Percentiles rank a stretch among this genome's conserved stretches.
These are phyloP conservation scores for Fraxinus angustifolia DNA, from an alignment of 305 asterid species.

Conservation along the genomic window DNA sequence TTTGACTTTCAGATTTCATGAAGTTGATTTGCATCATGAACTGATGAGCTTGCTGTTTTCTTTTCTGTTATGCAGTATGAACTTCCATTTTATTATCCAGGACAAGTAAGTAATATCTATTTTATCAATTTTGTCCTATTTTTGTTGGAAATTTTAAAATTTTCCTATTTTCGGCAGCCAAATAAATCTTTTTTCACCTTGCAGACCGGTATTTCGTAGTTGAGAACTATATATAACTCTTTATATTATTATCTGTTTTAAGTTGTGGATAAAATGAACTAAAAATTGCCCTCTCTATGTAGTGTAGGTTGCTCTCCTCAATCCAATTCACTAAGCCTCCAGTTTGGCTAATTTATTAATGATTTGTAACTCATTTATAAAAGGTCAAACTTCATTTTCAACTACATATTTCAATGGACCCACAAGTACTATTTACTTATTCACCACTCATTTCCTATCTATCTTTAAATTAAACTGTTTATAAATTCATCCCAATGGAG, in stretches of 20 bases:
- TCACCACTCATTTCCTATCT: background rate
- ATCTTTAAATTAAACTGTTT: background rate
- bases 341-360: background rate
- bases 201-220: background rate
- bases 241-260: slow-evolving; percentile 10
- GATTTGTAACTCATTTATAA: background rate
- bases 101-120: slow-evolving; percentile 63
- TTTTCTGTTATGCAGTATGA: slow-evolving; percentile 69
- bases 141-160: background rate
- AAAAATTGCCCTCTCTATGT: background rate
- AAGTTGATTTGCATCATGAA: slow-evolving; percentile 4
- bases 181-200: background rate
- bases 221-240: background rate
- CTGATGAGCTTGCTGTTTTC: slow-evolving; percentile 27
- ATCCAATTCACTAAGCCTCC: background rate
- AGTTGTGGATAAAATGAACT: background rate
- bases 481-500: background rate
- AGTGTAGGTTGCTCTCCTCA: background rate
- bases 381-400: background rate
- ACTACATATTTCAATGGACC: background rate
- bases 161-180: background rate
- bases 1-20: slow-evolving; percentile 2
- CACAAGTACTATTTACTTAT: background rate
- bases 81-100: slow-evolving; percentile 92
- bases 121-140: background rate